Evolutionary conservation across 2,329 filamentous ascomycete genomes (phyloP).

Genomic region (Fusarium concolor): DNA sequence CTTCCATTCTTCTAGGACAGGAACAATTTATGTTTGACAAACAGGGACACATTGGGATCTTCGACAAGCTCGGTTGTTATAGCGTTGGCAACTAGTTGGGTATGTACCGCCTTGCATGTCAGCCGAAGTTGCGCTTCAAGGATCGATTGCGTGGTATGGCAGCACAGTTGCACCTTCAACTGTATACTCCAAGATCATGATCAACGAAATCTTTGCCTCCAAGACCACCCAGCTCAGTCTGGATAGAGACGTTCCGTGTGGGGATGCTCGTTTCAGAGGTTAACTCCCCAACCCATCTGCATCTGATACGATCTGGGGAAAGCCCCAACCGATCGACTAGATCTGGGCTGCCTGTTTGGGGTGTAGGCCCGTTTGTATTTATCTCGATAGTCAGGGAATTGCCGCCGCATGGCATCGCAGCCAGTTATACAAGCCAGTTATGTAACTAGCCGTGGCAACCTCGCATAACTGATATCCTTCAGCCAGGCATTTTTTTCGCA

Average conservation of each 20-base stretch:
- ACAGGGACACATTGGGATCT: constrained; percentile 7
- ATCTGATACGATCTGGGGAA: constrained; percentile 32
- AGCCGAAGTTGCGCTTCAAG: constrained; percentile 30
- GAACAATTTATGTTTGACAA: constrained; percentile 29
- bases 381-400: constrained; percentile 15
- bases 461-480: constrained; percentile 25
- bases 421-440: constrained; percentile 20
- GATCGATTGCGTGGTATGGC: constrained; percentile 8
- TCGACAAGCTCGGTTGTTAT: constrained; percentile 13
- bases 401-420: constrained; percentile 29
- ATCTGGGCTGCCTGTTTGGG: constrained; percentile 24
- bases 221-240: background rate
- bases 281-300: constrained; percentile 9
- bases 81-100: background rate
- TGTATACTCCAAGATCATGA: too few species aligned
- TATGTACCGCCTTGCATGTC: constrained; percentile 14
- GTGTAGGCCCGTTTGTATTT: constrained; percentile 24
- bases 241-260: constrained; percentile 4
- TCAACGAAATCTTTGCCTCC: constrained; percentile 17
- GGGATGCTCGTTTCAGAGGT: constrained; percentile 21
- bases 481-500: constrained; percentile 28
- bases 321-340: constrained; percentile 29
- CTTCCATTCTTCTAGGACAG: constrained; percentile 21
- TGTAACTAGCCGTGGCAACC: constrained; percentile 23
- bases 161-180: constrained; percentile 8